A percentile compares a stretch with the other conserved stretches of the same genome.
These are phyloP conservation scores for Blastomyces silverae DNA, from an alignment of 2,329 filamentous ascomycete species.

Conservation along the genomic window DNA sequence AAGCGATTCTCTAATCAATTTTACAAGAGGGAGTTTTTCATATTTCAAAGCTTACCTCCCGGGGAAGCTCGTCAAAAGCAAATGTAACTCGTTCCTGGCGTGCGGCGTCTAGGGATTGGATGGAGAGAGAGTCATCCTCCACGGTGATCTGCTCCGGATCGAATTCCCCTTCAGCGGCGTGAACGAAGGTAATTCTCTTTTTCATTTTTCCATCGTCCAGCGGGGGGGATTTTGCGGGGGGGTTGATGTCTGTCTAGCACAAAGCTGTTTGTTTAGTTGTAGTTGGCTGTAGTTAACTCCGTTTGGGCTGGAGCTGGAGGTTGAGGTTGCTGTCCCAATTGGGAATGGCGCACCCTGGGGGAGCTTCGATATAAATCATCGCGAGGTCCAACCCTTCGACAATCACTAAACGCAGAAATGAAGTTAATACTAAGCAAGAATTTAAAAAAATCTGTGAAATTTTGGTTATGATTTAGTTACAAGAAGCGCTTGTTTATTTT, in stretches of 20 bases:
- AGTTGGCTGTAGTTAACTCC: too few species aligned
- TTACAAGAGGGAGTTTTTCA: not conserved
- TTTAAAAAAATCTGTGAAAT: not conserved
- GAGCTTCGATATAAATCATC: too few species aligned
- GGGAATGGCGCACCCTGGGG: conserved; percentile 1
- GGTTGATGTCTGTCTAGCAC: not conserved
- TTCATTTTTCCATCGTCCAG: conserved; percentile 30
- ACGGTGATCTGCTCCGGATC: conserved; percentile 59
- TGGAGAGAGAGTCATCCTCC: conserved; percentile 46
- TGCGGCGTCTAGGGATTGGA: conserved; percentile 58
- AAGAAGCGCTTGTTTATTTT: not conserved
- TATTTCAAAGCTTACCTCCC: conserved; percentile 44
- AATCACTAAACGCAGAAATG: not conserved
- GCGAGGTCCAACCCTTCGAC: not conserved
- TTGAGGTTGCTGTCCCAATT: conserved; percentile 8
- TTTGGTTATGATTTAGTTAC: not conserved
- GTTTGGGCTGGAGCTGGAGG: not conserved
- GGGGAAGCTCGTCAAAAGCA: conserved; percentile 64
- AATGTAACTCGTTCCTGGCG: conserved; percentile 76
- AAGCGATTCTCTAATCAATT: not conserved
- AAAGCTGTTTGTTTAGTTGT: not conserved
- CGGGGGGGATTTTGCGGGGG: not conserved
- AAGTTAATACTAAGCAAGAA: not conserved
- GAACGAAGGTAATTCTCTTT: conserved; percentile 63
- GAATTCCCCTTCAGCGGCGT: conserved; percentile 56